These are phyloP conservation scores for Excoecaria cochinchinensis DNA, from an alignment of 345 rosid species.

Conservation along the genomic window DNA sequence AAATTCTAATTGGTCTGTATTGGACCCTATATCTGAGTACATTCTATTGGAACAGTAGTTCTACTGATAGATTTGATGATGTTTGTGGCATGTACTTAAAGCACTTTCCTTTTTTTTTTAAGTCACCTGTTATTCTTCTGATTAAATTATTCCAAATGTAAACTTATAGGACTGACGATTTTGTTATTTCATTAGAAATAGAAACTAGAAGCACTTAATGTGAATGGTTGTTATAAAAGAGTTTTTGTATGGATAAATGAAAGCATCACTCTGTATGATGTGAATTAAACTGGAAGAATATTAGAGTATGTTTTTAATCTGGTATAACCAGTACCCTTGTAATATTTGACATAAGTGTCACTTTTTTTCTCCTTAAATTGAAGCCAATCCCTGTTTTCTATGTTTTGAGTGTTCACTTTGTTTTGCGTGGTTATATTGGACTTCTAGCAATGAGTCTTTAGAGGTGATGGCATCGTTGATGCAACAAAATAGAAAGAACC, in stretches of 20 bases:
- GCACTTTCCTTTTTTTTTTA: too few species aligned
- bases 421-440: neutral
- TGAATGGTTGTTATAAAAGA: neutral
- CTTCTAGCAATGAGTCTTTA: neutral
- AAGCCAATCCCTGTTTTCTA: neutral
- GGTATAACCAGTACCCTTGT: neutral
- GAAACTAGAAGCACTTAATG: neutral
- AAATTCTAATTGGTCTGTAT: neutral
- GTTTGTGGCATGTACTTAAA: too few species aligned
- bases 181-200: neutral
- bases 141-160: too few species aligned
- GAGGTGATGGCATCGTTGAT: neutral
- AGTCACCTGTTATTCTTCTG: too few species aligned
- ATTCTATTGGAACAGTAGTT: neutral
- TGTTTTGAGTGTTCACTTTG: neutral
- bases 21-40: neutral
- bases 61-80: neutral
- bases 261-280: neutral
- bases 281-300: neutral
- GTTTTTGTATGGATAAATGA: neutral
- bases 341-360: neutral
- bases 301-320: neutral
- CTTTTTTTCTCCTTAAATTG: neutral
- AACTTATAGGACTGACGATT: neutral
- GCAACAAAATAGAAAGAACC: neutral